phyloP scores from a whole-genome alignment of 345 rosid genomes.

The Dipteronia sinensis region DNA sequence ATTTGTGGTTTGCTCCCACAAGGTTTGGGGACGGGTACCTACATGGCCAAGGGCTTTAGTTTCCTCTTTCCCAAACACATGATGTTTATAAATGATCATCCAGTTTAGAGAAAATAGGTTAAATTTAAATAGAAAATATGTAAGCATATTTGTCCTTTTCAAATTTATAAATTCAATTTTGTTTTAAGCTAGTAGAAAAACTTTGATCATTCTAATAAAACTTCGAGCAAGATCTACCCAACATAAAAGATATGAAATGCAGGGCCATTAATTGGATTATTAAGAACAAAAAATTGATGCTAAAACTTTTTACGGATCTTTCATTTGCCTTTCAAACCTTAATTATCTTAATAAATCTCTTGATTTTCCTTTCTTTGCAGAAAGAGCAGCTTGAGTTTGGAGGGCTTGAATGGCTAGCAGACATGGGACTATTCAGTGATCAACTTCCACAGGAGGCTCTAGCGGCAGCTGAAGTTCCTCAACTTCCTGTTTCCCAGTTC shows the following conservation, averaged over 20 bases:
- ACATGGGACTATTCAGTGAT: constrained; percentile 67
- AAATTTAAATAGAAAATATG: background rate
- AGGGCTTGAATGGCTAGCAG: constrained; percentile 83
- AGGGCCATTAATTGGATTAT: no score
- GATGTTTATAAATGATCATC: background rate
- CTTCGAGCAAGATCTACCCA: no score
- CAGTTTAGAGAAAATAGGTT: background rate
- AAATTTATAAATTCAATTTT: background rate
- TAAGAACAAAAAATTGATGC: background rate
- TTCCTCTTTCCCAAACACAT: no score
- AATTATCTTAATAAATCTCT: background rate
- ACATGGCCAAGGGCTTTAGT: no score
- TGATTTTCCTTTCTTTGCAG: constrained; percentile 36
- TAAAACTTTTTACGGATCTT: background rate
- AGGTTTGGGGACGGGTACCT: no score
- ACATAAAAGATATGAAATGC: no score
- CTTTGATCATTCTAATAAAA: no score
- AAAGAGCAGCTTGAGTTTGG: constrained; percentile 79
- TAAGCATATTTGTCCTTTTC: background rate
- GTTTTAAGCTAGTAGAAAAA: background rate
- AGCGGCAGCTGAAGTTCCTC: constrained; percentile 91
- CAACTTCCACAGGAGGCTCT: constrained; percentile 59
- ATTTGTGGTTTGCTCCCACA: no score
- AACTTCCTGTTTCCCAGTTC: constrained; percentile 53
- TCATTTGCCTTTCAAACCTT: background rate